Evolutionary conservation across 176 grass and related monocot genomes (phyloP).

Genomic region (Rhipidocladum racemiflorum): DNA sequence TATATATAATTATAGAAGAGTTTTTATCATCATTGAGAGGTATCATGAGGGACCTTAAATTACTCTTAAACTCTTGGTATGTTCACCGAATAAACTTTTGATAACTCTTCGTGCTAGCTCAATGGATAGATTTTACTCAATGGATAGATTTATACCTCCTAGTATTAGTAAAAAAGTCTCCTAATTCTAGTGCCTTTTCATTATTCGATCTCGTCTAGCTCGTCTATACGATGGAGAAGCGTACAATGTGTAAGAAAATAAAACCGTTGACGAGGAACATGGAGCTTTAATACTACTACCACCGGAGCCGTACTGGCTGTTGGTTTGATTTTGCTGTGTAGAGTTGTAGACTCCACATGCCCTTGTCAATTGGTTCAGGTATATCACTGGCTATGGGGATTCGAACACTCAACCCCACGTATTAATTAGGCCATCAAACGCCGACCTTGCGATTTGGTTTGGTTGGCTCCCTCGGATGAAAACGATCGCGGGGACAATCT

Average conservation of each 20-base stretch:
- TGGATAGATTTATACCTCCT: too few species aligned
- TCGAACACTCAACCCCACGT: neutral
- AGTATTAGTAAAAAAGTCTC: too few species aligned
- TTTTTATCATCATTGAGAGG: too few species aligned
- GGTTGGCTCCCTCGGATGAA: neutral
- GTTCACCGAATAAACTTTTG: too few species aligned
- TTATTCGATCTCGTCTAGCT: neutral
- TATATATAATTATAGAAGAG: too few species aligned
- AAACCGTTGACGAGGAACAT: neutral
- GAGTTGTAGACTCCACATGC: neutral
- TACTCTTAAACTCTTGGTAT: too few species aligned
- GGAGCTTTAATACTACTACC: neutral
- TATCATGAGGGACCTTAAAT: too few species aligned
- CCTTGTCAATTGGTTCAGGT: neutral
- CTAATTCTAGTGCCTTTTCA: too few species aligned
- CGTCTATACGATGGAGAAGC: too few species aligned
- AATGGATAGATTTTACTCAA: too few species aligned
- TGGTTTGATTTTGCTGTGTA: conserved; percentile 1
- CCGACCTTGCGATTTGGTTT: neutral
- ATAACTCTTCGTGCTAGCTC: too few species aligned
- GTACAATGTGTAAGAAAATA: neutral
- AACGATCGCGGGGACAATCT: neutral
- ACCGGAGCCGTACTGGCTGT: neutral
- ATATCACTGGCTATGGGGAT: neutral
- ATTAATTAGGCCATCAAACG: conserved; percentile 9